Conservation (phyloP, 2,329 filamentous ascomycete species). For the Dothidotthia symphoricarpi region DNA sequence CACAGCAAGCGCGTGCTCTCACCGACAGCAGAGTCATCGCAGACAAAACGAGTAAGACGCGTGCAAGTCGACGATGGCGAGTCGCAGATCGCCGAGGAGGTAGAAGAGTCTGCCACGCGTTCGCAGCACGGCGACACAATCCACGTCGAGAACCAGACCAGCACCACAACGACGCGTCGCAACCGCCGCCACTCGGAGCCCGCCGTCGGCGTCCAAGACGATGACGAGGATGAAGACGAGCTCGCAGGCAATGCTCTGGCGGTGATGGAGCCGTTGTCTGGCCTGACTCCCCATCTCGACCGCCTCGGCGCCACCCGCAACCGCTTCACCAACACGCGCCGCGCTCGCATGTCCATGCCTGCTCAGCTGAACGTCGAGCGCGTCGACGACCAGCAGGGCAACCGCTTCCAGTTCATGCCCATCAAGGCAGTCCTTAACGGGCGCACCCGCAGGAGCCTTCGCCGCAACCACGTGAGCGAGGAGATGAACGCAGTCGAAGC, state of each 20-base stretch:
- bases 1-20: constrained; percentile 32
- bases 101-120: constrained; percentile 30
- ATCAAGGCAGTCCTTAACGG: constrained; percentile 34
- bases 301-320: constrained; percentile 27
- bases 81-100: constrained; percentile 35
- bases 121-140: constrained; percentile 22
- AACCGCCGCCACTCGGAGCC: constrained; percentile 40
- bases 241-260: constrained; percentile 18
- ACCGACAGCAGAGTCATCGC: constrained; percentile 23
- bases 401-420: constrained; percentile 37
- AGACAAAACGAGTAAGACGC: constrained; percentile 37
- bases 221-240: constrained; percentile 17
- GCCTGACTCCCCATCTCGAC: constrained; percentile 36
- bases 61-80: constrained; percentile 24
- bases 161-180: constrained; percentile 18
- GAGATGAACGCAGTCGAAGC: constrained; percentile 43
- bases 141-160: constrained; percentile 13
- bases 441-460: constrained; percentile 41
- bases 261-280: constrained; percentile 28
- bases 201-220: constrained; percentile 19
- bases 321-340: constrained; percentile 27
- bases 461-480: constrained; percentile 44
- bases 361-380: constrained; percentile 30
- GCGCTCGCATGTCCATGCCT: constrained; percentile 39
- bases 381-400: constrained; percentile 20